These are phyloP conservation scores for Trichoderma guizhouense DNA, from an alignment of 2,329 filamentous ascomycete genomes.

Conservation along the genomic window DNA sequence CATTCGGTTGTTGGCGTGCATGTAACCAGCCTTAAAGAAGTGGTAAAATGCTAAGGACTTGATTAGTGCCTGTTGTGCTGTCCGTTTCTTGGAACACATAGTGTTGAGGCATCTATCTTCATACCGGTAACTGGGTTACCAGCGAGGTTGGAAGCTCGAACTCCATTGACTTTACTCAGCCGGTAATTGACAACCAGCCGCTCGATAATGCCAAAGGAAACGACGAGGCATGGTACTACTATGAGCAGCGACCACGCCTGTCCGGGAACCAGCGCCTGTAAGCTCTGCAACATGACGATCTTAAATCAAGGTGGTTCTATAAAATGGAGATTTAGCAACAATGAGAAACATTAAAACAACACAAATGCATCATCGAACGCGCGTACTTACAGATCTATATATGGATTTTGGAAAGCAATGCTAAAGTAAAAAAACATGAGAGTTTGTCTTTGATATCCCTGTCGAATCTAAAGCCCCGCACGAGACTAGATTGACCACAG, in stretches of 20 bases:
- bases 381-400: background rate
- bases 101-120: background rate
- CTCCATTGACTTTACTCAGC: conserved; percentile 5
- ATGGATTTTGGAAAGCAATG: background rate
- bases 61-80: background rate
- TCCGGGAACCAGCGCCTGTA: background rate
- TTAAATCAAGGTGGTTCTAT: background rate
- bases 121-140: conserved; percentile 6
- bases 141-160: conserved; percentile 4
- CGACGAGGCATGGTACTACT: background rate
- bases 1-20: conserved; percentile 23
- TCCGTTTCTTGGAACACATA: background rate
- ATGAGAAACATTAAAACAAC: background rate
- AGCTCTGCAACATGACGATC: background rate
- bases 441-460: background rate
- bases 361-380: background rate
- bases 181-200: background rate
- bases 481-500: background rate
- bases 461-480: background rate
- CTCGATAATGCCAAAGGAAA: background rate
- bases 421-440: background rate
- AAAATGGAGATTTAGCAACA: background rate
- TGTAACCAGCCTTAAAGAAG: conserved; percentile 25
- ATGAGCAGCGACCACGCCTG: background rate
- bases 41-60: background rate